Percentiles rank a stretch among this genome's conserved stretches.
Evolutionary conservation across 176 grass and related monocot genomes (phyloP).

Genomic region (Cenchrus fungigraminus): DNA sequence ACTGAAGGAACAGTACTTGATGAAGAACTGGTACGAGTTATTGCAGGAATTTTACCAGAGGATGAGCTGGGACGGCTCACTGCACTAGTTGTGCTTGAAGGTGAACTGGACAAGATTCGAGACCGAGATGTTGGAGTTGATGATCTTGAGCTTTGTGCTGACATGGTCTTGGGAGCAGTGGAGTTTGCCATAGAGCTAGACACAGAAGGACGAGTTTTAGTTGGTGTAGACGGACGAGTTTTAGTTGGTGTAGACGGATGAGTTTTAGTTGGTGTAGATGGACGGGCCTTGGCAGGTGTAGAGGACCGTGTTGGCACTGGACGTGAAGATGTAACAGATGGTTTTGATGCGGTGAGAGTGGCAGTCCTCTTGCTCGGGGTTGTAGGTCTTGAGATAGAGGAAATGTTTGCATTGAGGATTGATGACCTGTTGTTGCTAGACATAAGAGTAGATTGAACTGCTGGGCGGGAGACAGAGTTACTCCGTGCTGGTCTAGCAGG

Average conservation of each 20-base stretch:
- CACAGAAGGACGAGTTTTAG: conserved; percentile 46
- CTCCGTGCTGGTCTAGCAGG: conserved; percentile 65
- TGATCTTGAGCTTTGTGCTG: conserved; percentile 69
- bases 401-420: conserved; percentile 65
- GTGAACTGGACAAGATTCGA: conserved; percentile 46
- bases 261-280: conserved; percentile 60
- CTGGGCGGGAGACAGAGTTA: conserved; percentile 68
- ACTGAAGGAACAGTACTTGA: conserved; percentile 52
- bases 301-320: conserved; percentile 62
- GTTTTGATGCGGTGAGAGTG: conserved; percentile 55
- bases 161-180: conserved; percentile 40
- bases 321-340: conserved; percentile 55
- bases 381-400: conserved; percentile 72
- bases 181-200: conserved; percentile 37
- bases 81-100: conserved; percentile 50
- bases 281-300: conserved; percentile 67
- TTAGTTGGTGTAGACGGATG: conserved; percentile 54
- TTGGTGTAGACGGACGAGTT: conserved; percentile 62
- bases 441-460: conserved; percentile 48
- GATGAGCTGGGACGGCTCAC: conserved; percentile 42
- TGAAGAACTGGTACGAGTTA: conserved; percentile 50
- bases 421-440: conserved; percentile 66
- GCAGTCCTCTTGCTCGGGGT: conserved; percentile 62
- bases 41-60: conserved; percentile 49
- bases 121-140: conserved; percentile 69